Evolutionary conservation across 129 eudicot genomes (phyloP).

Genomic region (Lonicera japonica): DNA sequence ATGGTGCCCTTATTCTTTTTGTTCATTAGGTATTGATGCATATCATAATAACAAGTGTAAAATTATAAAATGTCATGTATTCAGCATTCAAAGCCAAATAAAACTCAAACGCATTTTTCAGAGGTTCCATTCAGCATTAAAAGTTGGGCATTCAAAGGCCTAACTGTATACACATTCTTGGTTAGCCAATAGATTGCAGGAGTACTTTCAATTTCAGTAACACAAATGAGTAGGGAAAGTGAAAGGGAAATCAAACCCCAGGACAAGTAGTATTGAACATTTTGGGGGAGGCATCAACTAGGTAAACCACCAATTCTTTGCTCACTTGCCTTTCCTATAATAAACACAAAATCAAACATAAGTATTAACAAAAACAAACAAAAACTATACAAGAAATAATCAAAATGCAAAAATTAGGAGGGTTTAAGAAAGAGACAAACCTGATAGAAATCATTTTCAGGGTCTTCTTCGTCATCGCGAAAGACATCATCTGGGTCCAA

Average conservation of each 20-base stretch:
- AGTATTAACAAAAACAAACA: not conserved
- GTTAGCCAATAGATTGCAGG: no score
- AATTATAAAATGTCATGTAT: no score
- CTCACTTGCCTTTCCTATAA: conserved; percentile 54
- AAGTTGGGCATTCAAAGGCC: no score
- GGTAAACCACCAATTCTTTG: conserved; percentile 71
- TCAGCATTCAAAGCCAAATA: no score
- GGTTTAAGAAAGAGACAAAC: conserved; percentile 14
- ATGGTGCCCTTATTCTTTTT: no score
- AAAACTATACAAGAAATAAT: not conserved
- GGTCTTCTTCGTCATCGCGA: conserved; percentile 85
- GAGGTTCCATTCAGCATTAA: no score
- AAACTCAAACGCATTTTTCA: no score
- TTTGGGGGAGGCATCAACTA: conserved; percentile 94
- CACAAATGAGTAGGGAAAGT: not conserved
- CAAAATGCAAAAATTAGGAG: no score
- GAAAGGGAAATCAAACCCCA: conserved; percentile 28
- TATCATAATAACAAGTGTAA: no score
- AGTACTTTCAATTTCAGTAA: no score
- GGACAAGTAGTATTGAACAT: conserved; percentile 65
- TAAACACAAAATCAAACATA: not conserved
- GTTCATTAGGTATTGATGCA: no score
- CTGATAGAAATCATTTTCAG: conserved; percentile 51
- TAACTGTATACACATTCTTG: no score
- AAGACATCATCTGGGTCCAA: conserved; percentile 90